Base-by-base conservation (phyloP, 2,329 filamentous ascomycete species). In the Hypoxylon sp. region DNA sequence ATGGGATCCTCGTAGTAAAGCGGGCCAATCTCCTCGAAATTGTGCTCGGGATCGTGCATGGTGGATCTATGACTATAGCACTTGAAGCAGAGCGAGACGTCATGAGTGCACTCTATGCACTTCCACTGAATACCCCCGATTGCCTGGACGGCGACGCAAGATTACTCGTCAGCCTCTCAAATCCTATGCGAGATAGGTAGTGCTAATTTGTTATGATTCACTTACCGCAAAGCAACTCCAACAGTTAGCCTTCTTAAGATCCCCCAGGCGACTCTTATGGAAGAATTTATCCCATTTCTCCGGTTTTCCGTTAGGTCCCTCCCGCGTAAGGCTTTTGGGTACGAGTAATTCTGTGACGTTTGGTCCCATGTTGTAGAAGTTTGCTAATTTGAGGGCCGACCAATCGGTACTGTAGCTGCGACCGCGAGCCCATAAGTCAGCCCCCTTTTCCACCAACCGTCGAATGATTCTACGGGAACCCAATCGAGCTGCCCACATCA, bases 1-100 rank as follows among this genome's bases (percentile, higher is more conserved):
- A 13, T 50, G 4, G 11, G 8, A 13, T n/a, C 5, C 11, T 50
- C 50, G 7, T 53, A 7, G 11, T 61, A 53, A n/a, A 61, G 8
- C 13, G 57, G 57, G 6, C 44, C 57, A n/a, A 61, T 53, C 24
- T 53, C 37, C 37, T 52, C 37, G 19, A 61, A 61, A 13, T 29
- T 61, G 6, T 61, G 57, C 11, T 53, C 57, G 3, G 27, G 35
- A 6, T 53, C 17, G 46, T 59, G 56, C 13, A 65, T 53, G 17
- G 50, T 59, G 35, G 61, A 47, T 31, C 48, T 17, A 24, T 65
- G 44, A 35, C 35, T 51, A 47, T 48, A 65, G 52, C 65, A 65
- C 17, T 85, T 82, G 66, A 75, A 76, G 19, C 78, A 68, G 15
- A 68, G 51, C 3, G 32, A 59, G 78, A 85, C 62, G 83, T 84